These are phyloP conservation scores for Botryotinia calthae DNA, from an alignment of 2,329 filamentous ascomycete species.

Conservation along the genomic window DNA sequence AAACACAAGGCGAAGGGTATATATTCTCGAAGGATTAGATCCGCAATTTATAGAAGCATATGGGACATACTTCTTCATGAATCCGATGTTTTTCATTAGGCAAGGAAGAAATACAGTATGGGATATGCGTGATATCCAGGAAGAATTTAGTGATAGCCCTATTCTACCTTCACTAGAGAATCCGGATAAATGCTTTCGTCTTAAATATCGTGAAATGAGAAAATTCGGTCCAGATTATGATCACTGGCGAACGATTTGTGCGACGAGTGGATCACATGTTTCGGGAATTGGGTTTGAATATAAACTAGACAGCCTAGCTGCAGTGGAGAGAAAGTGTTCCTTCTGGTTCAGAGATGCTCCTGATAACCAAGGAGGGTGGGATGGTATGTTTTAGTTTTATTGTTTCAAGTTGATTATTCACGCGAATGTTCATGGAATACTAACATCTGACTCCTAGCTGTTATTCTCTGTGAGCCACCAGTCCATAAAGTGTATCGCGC, in stretches of 20 bases:
- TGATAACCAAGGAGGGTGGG: not conserved
- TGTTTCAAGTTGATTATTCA: not conserved
- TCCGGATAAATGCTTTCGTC: slow-evolving; percentile 17
- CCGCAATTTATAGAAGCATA: slow-evolving; percentile 17
- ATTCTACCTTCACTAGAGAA: slow-evolving; percentile 11
- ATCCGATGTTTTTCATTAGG: slow-evolving; percentile 20
- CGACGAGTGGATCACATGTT: slow-evolving; percentile 17
- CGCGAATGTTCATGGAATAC: not conserved
- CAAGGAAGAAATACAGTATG: slow-evolving; percentile 20
- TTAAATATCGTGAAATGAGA: slow-evolving; percentile 24
- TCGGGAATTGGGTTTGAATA: slow-evolving; percentile 15
- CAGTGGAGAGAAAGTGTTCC: slow-evolving; percentile 11
- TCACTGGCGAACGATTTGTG: slow-evolving; percentile 20
- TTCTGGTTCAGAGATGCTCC: slow-evolving; percentile 9
- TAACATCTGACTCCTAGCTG: not conserved
- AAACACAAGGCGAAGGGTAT: slow-evolving; percentile 10
- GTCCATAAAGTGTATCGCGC: not conserved
- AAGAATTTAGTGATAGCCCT: slow-evolving; percentile 11
- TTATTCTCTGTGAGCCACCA: slow-evolving; percentile 6
- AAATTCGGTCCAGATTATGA: slow-evolving; percentile 16
- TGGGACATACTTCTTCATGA: slow-evolving; percentile 20
- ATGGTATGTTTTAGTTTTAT: slow-evolving; percentile 4
- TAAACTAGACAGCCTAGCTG: slow-evolving; percentile 1
- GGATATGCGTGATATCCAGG: slow-evolving; percentile 1
- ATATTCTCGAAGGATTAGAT: slow-evolving; percentile 22